Evolutionary conservation across 441 rosid genomes (phyloP).

Genomic region (Populus hybrid): DNA sequence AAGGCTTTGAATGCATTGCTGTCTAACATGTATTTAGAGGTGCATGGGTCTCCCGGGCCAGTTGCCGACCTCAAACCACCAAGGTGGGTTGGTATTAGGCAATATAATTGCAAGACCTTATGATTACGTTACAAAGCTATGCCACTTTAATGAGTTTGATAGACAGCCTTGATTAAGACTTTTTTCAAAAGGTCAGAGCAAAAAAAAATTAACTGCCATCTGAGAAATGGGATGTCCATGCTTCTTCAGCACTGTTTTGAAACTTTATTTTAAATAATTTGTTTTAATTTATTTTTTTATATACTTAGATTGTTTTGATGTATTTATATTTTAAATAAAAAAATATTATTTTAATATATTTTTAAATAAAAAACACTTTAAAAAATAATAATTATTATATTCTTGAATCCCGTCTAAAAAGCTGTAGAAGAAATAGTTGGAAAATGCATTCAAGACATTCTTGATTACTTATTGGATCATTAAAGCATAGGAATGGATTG

Average conservation of each 20-base stretch:
- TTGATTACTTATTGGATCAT: background rate
- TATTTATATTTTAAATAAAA: too few species aligned
- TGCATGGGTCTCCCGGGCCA: background rate
- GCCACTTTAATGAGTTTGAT: background rate
- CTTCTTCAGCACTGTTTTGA: too few species aligned
- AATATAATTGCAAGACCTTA: background rate
- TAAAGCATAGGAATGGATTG: background rate
- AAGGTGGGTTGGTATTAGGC: background rate
- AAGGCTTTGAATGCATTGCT: background rate
- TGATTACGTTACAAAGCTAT: background rate
- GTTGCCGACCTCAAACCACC: background rate
- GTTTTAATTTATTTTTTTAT: too few species aligned
- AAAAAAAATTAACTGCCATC: background rate
- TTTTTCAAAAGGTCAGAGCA: background rate
- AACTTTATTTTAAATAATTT: accelerated
- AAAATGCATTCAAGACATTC: background rate
- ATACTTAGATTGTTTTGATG: accelerated
- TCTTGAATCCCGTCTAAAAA: too few species aligned
- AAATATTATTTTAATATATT: too few species aligned
- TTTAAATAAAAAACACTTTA: too few species aligned
- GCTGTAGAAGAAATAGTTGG: too few species aligned
- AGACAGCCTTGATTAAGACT: background rate
- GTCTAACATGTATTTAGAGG: background rate
- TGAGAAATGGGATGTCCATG: background rate
- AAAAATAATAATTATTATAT: too few species aligned